phyloP scores from a whole-genome alignment of 345 rosid species.

The Microthlaspi erraticum region DNA sequence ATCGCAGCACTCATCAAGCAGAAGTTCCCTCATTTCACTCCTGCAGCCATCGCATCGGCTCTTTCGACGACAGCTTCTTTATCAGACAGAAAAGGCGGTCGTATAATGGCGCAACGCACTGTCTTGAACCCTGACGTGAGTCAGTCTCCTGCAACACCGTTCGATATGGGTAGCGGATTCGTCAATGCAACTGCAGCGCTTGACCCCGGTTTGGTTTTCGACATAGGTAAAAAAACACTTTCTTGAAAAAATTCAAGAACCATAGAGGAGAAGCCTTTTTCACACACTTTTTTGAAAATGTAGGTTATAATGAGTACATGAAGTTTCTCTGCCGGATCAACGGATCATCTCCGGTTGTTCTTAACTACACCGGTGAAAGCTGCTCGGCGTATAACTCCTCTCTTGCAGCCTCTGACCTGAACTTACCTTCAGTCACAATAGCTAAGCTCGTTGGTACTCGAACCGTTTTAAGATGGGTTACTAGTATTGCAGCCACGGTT shows the following conservation, averaged over 20 bases:
- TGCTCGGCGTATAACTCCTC: constrained; percentile 60
- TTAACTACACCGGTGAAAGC: constrained; percentile 78
- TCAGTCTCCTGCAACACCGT: constrained; percentile 94
- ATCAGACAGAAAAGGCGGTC: constrained; percentile 65
- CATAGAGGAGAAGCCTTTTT: neutral
- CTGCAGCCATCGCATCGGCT: constrained; percentile 87
- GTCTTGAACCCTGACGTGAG: constrained; percentile 72
- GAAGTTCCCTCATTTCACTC: constrained; percentile 78
- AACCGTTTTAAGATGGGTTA: constrained; percentile 61
- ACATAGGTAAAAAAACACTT: constrained; percentile 74
- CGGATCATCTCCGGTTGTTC: constrained; percentile 73
- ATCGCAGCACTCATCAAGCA: constrained; percentile 88
- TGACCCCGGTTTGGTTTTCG: constrained; percentile 85
- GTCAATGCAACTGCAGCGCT: constrained; percentile 92
- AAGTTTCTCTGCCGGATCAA: constrained; percentile 84
- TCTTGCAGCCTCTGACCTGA: constrained; percentile 62
- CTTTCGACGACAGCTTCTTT: constrained; percentile 85
- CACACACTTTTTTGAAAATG: constrained; percentile 16
- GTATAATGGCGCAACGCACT: constrained; percentile 92
- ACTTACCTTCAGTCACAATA: constrained; percentile 88
- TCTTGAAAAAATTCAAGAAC: constrained; percentile 1
- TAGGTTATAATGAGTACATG: constrained; percentile 83
- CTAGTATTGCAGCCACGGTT: constrained; percentile 55
- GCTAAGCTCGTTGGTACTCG: constrained; percentile 60
- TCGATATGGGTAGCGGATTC: constrained; percentile 96